Conservation (phyloP, 2,329 filamentous ascomycete species). For the Hymenoscyphus infarciens region DNA sequence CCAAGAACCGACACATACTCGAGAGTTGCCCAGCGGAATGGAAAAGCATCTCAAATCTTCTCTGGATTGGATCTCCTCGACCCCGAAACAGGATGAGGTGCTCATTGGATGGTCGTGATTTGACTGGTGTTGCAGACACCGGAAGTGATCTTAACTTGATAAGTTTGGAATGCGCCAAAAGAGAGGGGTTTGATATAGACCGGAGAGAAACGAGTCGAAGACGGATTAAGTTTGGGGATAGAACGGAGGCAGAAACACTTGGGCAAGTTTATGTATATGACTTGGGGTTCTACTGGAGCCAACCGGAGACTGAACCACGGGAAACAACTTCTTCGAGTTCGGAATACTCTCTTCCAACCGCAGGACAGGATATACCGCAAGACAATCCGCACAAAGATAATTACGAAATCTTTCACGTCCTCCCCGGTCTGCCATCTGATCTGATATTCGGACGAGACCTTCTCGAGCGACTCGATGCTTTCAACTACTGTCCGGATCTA, state of each 20-base stretch:
- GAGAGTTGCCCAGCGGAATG: slow-evolving; percentile 9
- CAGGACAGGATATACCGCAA: background rate
- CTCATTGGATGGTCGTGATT: slow-evolving; percentile 2
- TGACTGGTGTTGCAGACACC: slow-evolving; percentile 12
- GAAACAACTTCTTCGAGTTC: background rate
- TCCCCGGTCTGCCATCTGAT: slow-evolving; percentile 10
- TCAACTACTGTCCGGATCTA: slow-evolving; percentile 9
- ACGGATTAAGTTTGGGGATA: slow-evolving; percentile 10
- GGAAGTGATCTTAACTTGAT: slow-evolving; percentile 18
- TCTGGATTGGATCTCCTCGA: background rate
- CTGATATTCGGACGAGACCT: slow-evolving; percentile 13
- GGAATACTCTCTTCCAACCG: background rate
- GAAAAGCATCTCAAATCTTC: background rate
- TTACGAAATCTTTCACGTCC: slow-evolving; percentile 9
- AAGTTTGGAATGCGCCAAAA: slow-evolving; percentile 13
- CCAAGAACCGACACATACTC: slow-evolving; percentile 16
- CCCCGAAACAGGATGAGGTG: slow-evolving; percentile 1
- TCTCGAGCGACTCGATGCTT: slow-evolving; percentile 13
- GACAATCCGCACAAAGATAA: background rate
- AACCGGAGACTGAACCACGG: background rate
- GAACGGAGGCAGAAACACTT: slow-evolving; percentile 1
- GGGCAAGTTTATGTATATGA: slow-evolving; percentile 11
- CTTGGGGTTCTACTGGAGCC: background rate
- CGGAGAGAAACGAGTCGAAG: slow-evolving; percentile 3
- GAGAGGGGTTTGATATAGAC: slow-evolving; percentile 14